These are phyloP conservation scores for Hippophae rhamnoides DNA, from an alignment of 306 rosid species.

Conservation along the genomic window DNA sequence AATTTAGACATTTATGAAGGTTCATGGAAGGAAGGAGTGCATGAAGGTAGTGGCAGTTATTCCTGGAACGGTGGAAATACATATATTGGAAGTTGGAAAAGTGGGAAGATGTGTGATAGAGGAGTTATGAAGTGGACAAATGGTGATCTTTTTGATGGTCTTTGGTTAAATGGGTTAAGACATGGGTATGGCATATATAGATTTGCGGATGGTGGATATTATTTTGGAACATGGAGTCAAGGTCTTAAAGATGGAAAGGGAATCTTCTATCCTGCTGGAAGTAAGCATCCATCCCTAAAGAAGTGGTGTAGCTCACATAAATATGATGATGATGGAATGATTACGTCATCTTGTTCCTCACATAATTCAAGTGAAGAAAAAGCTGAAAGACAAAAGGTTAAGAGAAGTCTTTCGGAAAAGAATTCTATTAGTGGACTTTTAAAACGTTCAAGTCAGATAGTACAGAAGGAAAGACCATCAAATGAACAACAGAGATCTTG, in stretches of 20 bases:
- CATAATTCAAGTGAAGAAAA: slow-evolving; percentile 23
- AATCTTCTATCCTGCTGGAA: slow-evolving; percentile 71
- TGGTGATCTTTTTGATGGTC: slow-evolving; percentile 70
- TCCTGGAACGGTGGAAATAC: slow-evolving; percentile 61
- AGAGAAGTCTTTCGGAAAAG: slow-evolving; percentile 52
- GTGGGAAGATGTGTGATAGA: slow-evolving; percentile 69
- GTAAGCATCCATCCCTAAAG: slow-evolving; percentile 52
- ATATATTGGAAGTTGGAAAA: slow-evolving; percentile 74
- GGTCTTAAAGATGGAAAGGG: slow-evolving; percentile 94
- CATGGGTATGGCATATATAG: slow-evolving; percentile 77
- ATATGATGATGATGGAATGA: slow-evolving; percentile 17
- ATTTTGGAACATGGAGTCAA: slow-evolving; percentile 77
- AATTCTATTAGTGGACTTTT: slow-evolving; percentile 29
- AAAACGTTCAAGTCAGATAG: slow-evolving; percentile 33
- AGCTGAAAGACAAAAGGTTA: slow-evolving; percentile 31
- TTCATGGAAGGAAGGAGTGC: slow-evolving; percentile 85
- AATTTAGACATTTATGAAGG: slow-evolving; percentile 77
- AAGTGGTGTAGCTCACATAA: slow-evolving; percentile 42
- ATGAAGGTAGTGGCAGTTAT: slow-evolving; percentile 72
- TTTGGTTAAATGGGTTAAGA: slow-evolving; percentile 67
- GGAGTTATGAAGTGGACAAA: slow-evolving; percentile 88
- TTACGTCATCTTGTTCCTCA: slow-evolving; percentile 18
- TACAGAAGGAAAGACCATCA: slow-evolving; percentile 34
- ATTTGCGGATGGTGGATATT: slow-evolving; percentile 69
- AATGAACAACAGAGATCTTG: slow-evolving; percentile 23